Evolutionary conservation across 164 flowering plant species (phyloP).

Genomic region (Warburgia ugandensis): DNA sequence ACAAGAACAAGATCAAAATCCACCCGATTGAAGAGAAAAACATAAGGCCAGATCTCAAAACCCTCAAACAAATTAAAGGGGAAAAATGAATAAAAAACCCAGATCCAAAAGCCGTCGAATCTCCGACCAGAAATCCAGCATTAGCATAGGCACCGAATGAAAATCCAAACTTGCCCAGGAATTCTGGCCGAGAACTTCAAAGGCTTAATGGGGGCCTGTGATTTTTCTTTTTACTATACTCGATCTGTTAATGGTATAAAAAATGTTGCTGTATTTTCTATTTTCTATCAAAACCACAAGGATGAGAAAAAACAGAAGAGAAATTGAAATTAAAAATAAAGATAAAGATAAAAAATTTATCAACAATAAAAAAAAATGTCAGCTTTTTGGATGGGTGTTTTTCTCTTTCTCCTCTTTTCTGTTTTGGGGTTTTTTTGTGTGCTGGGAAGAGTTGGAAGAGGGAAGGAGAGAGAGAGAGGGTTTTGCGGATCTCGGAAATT

Average conservation of each 20-base stretch:
- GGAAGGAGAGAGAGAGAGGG: slow-evolving; percentile 1
- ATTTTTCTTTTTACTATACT: background rate
- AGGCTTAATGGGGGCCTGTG: background rate
- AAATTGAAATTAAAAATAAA: no score
- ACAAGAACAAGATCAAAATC: background rate
- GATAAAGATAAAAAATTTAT: no score
- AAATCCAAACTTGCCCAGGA: background rate
- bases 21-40: background rate
- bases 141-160: background rate
- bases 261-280: no score
- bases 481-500: slow-evolving; percentile 15
- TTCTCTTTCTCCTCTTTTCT: background rate
- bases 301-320: background rate
- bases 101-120: slow-evolving; percentile 6
- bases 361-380: no score
- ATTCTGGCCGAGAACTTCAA: background rate
- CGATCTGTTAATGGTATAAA: no score
- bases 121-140: slow-evolving; percentile 3
- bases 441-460: background rate
- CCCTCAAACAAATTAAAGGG: no score
- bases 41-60: background rate
- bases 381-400: no score
- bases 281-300: background rate
- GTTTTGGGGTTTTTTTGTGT: slow-evolving; percentile 3
- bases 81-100: background rate